phyloP scores from a whole-genome alignment of 495 filamentous ascomycete genomes.

The Penicillium bialowiezense region DNA sequence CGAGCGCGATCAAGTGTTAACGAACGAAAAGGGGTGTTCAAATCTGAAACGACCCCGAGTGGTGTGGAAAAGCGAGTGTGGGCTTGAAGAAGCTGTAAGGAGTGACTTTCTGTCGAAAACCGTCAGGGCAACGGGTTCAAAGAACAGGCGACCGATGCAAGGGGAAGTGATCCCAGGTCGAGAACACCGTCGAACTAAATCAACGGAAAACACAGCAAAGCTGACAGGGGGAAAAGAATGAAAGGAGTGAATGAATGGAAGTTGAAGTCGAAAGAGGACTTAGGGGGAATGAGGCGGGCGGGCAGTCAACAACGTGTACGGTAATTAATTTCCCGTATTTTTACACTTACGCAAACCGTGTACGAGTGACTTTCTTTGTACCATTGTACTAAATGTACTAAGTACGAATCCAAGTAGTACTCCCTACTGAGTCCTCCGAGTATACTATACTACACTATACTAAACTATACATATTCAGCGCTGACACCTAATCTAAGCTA shows the following conservation, averaged over 20 bases:
- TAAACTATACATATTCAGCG: neutral
- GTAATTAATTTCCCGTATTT: too few species aligned
- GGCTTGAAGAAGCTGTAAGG: slow-evolving; percentile 35
- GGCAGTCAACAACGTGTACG: slow-evolving; percentile 14
- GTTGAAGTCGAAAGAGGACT: slow-evolving; percentile 22
- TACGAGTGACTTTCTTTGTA: too few species aligned
- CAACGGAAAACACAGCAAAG: slow-evolving; percentile 25
- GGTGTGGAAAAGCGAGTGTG: slow-evolving; percentile 27
- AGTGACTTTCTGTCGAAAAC: slow-evolving; percentile 29
- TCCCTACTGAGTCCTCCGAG: too few species aligned
- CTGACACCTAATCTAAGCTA: neutral
- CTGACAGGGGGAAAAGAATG: slow-evolving; percentile 21
- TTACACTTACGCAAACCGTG: too few species aligned
- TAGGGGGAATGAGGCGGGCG: slow-evolving; percentile 22
- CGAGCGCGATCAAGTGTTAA: slow-evolving; percentile 20
- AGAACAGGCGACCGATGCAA: slow-evolving; percentile 38
- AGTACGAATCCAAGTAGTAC: too few species aligned
- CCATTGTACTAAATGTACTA: too few species aligned
- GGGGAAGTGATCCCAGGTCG: slow-evolving; percentile 36
- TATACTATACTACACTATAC: too few species aligned
- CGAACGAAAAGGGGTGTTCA: slow-evolving; percentile 38
- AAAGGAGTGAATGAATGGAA: slow-evolving; percentile 25
- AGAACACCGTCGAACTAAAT: slow-evolving; percentile 24
- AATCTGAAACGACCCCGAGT: slow-evolving; percentile 27
- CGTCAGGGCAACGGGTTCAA: slow-evolving; percentile 20